Evolutionary conservation across 2,329 filamentous ascomycete species (phyloP), one percentile per base, ranked within the genome.

Genomic region (Dactylellina sp.): DNA sequence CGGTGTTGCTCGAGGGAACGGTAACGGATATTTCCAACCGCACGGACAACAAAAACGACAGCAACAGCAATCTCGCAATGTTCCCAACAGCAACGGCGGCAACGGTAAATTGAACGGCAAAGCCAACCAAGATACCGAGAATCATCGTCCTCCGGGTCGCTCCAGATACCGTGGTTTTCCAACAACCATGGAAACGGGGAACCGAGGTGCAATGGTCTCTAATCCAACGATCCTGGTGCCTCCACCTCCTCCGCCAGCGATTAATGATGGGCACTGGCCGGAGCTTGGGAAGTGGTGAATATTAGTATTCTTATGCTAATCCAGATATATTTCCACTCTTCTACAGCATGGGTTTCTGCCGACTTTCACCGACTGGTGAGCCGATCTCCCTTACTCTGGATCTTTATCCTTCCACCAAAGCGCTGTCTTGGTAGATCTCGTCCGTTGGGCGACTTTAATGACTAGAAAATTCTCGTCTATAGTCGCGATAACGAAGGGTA

Each of bases 221-320:
- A n/a, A 7, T 20, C 3, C 14, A 20, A 20, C 9, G 22, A 16
- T 2, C 1, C 12, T 24, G 35, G 4, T 12, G 35, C 16, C 53
- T n/a, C 32, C 44, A 11, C 35, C 57, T 35, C 66, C 60, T 28
- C 52, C 50, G 16, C 46, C 32, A 24, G 44, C 52, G 25, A 64
- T 72, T 4, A 47, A 57, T n/a, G 66, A 59, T 18, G 37, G 42
- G 5, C 52, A 46, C 20, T 72, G 59, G 66, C 66, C 59, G 39
- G 66, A 59, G n/a, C 52, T 72, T 42, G 60, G 66, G 53, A 65
- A 64, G 32, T 65, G 37, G 28, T 32, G 9, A 9, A 9, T 32
- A 32, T 32, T 32, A 32, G 28, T 5, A 9, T 32, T 32, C 28
- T 32, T 4, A 32, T 32, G 9, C 28, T 32, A 32, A 32, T n/a